Evolutionary conservation across 495 filamentous ascomycete species (phyloP).

Genomic region (Penicillium waksmanii): DNA sequence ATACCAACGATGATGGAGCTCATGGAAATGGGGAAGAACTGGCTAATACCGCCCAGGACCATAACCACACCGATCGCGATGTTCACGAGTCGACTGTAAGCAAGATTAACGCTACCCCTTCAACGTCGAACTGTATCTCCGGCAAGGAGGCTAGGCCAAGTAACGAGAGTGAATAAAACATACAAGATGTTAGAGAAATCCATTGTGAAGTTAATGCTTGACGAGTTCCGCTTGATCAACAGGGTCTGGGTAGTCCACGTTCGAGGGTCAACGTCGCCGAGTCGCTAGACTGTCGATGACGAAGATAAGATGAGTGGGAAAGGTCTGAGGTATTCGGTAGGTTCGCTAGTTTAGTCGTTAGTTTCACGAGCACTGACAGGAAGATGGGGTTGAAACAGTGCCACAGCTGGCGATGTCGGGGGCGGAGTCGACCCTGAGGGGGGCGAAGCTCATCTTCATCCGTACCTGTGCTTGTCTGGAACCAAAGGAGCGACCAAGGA

Average conservation of each 20-base stretch:
- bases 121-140: neutral
- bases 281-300: conserved; percentile 12
- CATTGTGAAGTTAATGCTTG: conserved; percentile 39
- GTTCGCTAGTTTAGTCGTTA: conserved; percentile 23
- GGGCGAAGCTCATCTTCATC: neutral
- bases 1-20: conserved; percentile 71
- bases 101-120: neutral
- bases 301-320: neutral
- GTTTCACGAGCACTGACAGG: conserved; percentile 10
- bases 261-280: conserved; percentile 7
- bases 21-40: conserved; percentile 65
- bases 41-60: conserved; percentile 85
- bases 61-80: conserved; percentile 84
- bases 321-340: conserved; percentile 5
- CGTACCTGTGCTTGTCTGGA: conserved; percentile 6
- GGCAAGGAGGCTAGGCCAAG: neutral
- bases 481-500: conserved; percentile 4
- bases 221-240: conserved; percentile 12
- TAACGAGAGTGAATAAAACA: conserved; percentile 24
- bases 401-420: neutral
- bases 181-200: conserved; percentile 65
- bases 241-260: conserved; percentile 14
- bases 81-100: conserved; percentile 86
- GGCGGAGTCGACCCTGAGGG: conserved; percentile 11
- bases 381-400: conserved; percentile 4